A percentile compares a stretch with the other conserved stretches of the same genome.
phyloP scores from a whole-genome alignment of 805 yeast genomes.

The Myxozyma neglecta region DNA sequence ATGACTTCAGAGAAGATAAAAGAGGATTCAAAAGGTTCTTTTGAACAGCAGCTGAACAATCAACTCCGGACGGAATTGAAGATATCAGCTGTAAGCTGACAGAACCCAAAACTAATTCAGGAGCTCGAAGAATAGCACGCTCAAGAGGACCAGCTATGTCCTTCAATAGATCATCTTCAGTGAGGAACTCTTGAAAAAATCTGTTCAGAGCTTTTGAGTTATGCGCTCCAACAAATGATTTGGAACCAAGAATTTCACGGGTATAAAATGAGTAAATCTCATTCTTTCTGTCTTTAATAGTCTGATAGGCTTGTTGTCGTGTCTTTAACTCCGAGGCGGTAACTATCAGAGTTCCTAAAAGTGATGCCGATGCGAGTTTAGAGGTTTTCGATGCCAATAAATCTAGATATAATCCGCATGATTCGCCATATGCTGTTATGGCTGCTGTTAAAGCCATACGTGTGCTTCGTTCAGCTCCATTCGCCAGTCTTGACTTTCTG shows the following conservation, averaged over 20 bases:
- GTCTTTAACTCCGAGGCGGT: constrained; percentile 25
- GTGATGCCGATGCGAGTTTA: constrained; percentile 9
- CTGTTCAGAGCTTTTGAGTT: constrained; percentile 42
- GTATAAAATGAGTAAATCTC: constrained; percentile 35
- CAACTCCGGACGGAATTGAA: constrained; percentile 42
- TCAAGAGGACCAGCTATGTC: constrained; percentile 62
- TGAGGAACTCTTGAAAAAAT: constrained; percentile 49
- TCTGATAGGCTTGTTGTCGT: constrained; percentile 30
- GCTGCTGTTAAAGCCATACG: constrained; percentile 7
- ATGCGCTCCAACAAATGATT: constrained; percentile 8
- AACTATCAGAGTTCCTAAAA: constrained; percentile 19
- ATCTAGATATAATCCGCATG: constrained; percentile 19
- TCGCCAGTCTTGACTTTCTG: constrained; percentile 16
- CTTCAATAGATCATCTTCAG: constrained; percentile 43
- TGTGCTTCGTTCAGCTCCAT: constrained; percentile 16
- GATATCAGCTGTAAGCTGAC: constrained; percentile 54
- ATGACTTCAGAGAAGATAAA: constrained; percentile 60
- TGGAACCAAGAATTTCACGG: constrained; percentile 38
- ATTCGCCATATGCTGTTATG: constrained; percentile 7
- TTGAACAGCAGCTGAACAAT: constrained; percentile 46
- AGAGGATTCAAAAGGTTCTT: constrained; percentile 54
- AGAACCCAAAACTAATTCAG: constrained; percentile 64
- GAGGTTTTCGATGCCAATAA: constrained; percentile 14
- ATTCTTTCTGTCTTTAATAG: constrained; percentile 19
- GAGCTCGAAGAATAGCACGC: constrained; percentile 72